Evolutionary conservation across 176 grass and related monocot genomes (phyloP).

Genomic region (Phragmites australis): DNA sequence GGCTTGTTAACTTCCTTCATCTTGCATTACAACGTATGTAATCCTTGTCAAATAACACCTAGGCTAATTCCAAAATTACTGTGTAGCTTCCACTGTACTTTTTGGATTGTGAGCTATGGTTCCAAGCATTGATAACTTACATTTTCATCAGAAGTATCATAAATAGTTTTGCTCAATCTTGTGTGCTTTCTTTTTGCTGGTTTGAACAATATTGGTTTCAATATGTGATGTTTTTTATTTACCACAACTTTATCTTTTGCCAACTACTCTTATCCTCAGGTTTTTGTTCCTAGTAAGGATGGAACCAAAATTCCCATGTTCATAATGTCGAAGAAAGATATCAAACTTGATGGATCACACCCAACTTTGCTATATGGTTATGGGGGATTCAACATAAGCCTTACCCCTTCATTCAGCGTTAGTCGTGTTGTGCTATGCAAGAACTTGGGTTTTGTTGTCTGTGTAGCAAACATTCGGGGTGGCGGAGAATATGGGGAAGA

Average conservation of each 20-base stretch:
- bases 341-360: conserved; percentile 75
- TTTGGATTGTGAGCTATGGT: neutral
- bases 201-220: conserved; percentile 16
- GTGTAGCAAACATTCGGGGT: conserved; percentile 87
- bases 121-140: neutral
- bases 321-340: conserved; percentile 76
- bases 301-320: conserved; percentile 91
- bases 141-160: neutral
- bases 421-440: conserved; percentile 71
- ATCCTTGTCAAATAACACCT: no score
- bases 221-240: neutral
- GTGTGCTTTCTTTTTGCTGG: neutral
- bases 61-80: neutral
- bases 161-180: neutral
- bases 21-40: no score
- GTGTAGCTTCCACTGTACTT: neutral
- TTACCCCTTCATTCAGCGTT: conserved; percentile 79
- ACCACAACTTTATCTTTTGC: conserved; percentile 8
- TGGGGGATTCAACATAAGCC: conserved; percentile 85
- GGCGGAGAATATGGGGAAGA: conserved; percentile 98
- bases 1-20: no score
- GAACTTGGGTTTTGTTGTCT: conserved; percentile 69
- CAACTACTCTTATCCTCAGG: conserved; percentile 44
- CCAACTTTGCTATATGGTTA: conserved; percentile 91
- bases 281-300: conserved; percentile 82